A percentile compares a stretch with the other conserved stretches of the same genome.
Evolutionary conservation across 352 stramenopile species (phyloP).

Genomic region (Globisporangium canariense): DNA sequence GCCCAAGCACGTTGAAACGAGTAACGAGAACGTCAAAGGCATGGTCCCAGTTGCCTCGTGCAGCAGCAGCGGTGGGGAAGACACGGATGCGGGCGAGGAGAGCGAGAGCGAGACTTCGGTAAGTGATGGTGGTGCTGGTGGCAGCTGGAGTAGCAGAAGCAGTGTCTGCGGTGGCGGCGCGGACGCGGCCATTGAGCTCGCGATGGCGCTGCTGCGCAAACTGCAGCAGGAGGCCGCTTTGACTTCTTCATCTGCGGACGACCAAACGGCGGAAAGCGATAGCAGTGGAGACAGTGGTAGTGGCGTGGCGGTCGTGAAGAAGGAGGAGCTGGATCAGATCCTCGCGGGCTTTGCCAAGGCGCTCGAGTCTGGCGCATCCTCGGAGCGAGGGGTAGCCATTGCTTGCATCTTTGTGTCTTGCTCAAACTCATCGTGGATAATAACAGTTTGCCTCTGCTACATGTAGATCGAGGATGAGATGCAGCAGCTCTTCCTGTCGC

Average conservation of each 20-base stretch:
- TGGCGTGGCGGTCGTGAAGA: constrained; percentile 31
- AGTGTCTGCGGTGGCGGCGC: constrained; percentile 4
- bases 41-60: constrained; percentile 4
- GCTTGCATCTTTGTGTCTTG: neutral
- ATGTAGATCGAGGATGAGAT: constrained; percentile 57
- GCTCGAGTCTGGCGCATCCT: constrained; percentile 40
- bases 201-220: constrained; percentile 50
- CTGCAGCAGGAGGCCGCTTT: constrained; percentile 35
- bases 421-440: neutral
- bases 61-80: neutral
- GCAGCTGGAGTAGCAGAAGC: neutral
- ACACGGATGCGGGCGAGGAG: constrained; percentile 9
- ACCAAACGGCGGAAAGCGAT: constrained; percentile 16
- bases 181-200: constrained; percentile 53
- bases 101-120: constrained; percentile 6
- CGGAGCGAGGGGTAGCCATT: constrained; percentile 36
- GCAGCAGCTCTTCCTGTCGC: constrained; percentile 69
- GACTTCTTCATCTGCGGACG: constrained; percentile 7
- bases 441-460: neutral
- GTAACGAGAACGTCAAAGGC: neutral
- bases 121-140: neutral
- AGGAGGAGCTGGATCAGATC: constrained; percentile 56
- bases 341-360: constrained; percentile 54
- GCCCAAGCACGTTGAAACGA: neutral
- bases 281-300: constrained; percentile 9